These are phyloP conservation scores for Picea glauca DNA, from an alignment of 75 land plant species.

Conservation along the genomic window DNA sequence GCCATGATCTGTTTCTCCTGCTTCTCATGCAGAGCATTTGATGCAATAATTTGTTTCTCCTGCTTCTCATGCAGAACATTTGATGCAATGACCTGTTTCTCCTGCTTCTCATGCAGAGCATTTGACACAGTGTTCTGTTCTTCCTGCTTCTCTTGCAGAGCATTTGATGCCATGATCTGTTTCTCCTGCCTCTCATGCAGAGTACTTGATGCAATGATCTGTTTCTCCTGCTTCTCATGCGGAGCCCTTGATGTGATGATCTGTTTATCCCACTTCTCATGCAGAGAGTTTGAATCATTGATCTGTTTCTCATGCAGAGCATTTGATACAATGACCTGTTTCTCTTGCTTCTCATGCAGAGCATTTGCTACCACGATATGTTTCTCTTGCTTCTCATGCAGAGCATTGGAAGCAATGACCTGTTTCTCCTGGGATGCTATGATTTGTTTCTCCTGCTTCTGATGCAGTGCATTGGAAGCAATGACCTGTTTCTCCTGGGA, in stretches of 20 bases:
- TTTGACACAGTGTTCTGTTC: conserved; percentile 17
- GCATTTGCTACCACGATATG: too few relatives aligned
- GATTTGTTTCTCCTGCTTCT: conserved; percentile 13
- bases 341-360: conserved; percentile 13
- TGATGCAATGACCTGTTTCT: conserved; percentile 15
- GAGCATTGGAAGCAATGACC: conserved; percentile 3
- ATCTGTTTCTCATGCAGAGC: too few relatives aligned
- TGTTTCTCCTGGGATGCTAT: background rate
- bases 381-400: conserved; percentile 12
- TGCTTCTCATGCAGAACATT: background rate
- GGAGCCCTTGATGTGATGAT: too few relatives aligned
- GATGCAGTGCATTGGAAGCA: conserved; percentile 16
- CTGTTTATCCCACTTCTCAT: too few relatives aligned
- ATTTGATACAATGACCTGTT: too few relatives aligned
- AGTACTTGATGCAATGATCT: background rate
- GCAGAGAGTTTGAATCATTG: too few relatives aligned
- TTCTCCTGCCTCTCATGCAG: conserved; percentile 36
- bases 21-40: background rate
- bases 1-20: conserved; percentile 5
- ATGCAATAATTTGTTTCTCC: conserved; percentile 6
- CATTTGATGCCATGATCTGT: conserved; percentile 16
- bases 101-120: conserved; percentile 32
- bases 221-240: background rate
- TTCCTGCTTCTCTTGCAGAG: conserved; percentile 29
- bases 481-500: too few relatives aligned